Percentiles rank a stretch among this genome's conserved stretches.
Evolutionary conservation across 202 grass and related monocot species (phyloP).

Genomic region (Schoenoplectus triqueter): DNA sequence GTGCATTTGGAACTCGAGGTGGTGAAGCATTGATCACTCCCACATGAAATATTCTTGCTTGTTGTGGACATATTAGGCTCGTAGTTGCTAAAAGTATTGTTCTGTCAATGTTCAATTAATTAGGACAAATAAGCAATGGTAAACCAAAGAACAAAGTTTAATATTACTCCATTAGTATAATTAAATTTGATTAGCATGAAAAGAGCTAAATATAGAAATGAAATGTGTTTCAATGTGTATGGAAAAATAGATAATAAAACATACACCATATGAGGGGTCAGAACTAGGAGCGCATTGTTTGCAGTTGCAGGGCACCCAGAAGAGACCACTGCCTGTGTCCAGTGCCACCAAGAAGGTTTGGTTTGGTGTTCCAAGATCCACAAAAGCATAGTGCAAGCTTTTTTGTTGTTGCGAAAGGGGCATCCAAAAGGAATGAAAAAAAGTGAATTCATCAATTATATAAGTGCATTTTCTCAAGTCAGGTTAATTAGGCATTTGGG

Average conservation of each 20-base stretch:
- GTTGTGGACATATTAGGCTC: slow-evolving; percentile 59
- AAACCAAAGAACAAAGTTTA: background rate
- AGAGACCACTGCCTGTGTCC: slow-evolving; percentile 83
- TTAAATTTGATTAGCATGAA: background rate
- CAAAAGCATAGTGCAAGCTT: slow-evolving; percentile 80
- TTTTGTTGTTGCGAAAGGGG: background rate
- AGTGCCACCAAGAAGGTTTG: slow-evolving; percentile 79
- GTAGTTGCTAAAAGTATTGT: slow-evolving; percentile 41
- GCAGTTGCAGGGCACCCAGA: slow-evolving; percentile 96
- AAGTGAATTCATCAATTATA: background rate
- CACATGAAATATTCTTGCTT: slow-evolving; percentile 60
- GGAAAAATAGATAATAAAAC: background rate
- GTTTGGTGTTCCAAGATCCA: slow-evolving; percentile 76
- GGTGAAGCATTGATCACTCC: slow-evolving; percentile 42
- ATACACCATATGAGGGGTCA: slow-evolving; percentile 24
- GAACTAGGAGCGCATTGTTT: slow-evolving; percentile 48
- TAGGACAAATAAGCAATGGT: background rate
- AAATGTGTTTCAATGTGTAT: background rate
- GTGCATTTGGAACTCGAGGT: background rate
- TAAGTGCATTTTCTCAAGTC: background rate
- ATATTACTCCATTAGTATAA: too few relatives aligned
- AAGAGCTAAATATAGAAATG: background rate
- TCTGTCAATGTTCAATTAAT: background rate
- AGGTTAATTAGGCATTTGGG: background rate
- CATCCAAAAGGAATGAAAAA: background rate